These are phyloP conservation scores for Penicillium sp. DNA, from an alignment of 2,329 filamentous ascomycete genomes.

Conservation along the genomic window DNA sequence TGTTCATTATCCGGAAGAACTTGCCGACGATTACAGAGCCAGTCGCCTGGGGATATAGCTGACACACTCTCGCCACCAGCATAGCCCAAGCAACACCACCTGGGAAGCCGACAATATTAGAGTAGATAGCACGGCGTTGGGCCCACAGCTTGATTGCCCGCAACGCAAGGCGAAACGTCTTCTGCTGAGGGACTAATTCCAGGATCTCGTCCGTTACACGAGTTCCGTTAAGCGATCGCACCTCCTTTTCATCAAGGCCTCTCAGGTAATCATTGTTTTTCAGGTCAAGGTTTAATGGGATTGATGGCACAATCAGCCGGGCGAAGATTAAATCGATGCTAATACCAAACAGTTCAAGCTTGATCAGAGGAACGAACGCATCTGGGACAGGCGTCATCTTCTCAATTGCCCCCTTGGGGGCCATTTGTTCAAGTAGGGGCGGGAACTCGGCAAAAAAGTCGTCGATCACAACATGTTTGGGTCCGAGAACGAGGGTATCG, in stretches of 20 bases:
- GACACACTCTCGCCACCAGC: slow-evolving; percentile 93
- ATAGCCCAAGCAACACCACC: slow-evolving; percentile 98
- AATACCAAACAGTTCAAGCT: slow-evolving; percentile 87
- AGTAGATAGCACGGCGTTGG: slow-evolving; percentile 87
- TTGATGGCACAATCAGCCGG: slow-evolving; percentile 71
- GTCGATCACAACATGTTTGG: slow-evolving; percentile 83
- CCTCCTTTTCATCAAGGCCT: slow-evolving; percentile 82
- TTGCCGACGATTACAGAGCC: slow-evolving; percentile 87
- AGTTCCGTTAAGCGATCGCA: slow-evolving; percentile 90
- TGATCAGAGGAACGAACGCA: slow-evolving; percentile 96
- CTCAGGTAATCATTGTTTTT: slow-evolving; percentile 84
- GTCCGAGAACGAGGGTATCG: slow-evolving; percentile 90
- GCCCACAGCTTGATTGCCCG: slow-evolving; percentile 97
- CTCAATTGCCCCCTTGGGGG: slow-evolving; percentile 77
- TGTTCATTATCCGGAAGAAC: slow-evolving; percentile 89
- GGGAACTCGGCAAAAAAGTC: slow-evolving; percentile 94
- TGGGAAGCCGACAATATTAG: slow-evolving; percentile 94
- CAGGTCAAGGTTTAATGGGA: slow-evolving; percentile 74
- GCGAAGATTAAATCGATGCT: slow-evolving; percentile 95
- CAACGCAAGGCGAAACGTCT: slow-evolving; percentile 85
- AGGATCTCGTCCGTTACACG: slow-evolving; percentile 94
- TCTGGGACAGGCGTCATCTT: slow-evolving; percentile 86
- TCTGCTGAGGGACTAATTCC: slow-evolving; percentile 82
- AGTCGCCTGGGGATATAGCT: slow-evolving; percentile 91
- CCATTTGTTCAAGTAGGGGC: slow-evolving; percentile 75